phyloP scores from a whole-genome alignment of 768 basidiomycete genomes.

The Termitomyces sp. region DNA sequence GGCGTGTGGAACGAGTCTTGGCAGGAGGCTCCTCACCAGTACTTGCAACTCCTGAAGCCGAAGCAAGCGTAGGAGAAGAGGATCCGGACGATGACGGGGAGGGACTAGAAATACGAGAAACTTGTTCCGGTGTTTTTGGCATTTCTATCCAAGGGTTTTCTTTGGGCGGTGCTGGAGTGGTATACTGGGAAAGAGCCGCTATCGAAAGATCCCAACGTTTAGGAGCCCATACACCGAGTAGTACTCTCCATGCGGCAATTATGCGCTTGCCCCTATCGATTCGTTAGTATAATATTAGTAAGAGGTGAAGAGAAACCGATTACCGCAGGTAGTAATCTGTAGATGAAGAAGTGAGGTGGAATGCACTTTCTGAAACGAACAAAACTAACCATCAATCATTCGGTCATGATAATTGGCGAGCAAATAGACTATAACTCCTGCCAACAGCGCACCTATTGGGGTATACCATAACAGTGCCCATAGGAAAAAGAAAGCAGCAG shows the following conservation, averaged over 20 bases:
- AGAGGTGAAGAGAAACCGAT: conserved; percentile 20
- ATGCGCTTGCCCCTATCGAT: conserved; percentile 77
- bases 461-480: conserved; percentile 85
- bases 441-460: conserved; percentile 66
- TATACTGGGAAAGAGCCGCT: conserved; percentile 70
- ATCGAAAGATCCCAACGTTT: conserved; percentile 78
- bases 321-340: conserved; percentile 79
- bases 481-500: conserved; percentile 76
- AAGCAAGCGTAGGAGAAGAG: conserved; percentile 13
- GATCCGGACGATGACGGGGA: conserved; percentile 16
- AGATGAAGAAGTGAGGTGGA: conserved; percentile 12
- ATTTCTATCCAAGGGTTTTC: conserved; percentile 71
- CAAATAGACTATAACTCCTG: conserved; percentile 65
- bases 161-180: conserved; percentile 58
- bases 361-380: conserved; percentile 2
- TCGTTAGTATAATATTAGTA: conserved; percentile 2
- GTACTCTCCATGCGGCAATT: conserved; percentile 92
- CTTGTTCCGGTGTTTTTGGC: conserved; percentile 26
- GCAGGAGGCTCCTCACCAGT: conserved; percentile 38
- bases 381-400: conserved; percentile 76
- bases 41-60: conserved; percentile 8
- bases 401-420: conserved; percentile 84
- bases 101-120: conserved; percentile 13
- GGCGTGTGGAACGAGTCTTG: conserved; percentile 30
- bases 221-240: conserved; percentile 93